These are phyloP conservation scores for Claviceps sorghi DNA, from an alignment of 2,329 filamentous ascomycete genomes.

Conservation along the genomic window DNA sequence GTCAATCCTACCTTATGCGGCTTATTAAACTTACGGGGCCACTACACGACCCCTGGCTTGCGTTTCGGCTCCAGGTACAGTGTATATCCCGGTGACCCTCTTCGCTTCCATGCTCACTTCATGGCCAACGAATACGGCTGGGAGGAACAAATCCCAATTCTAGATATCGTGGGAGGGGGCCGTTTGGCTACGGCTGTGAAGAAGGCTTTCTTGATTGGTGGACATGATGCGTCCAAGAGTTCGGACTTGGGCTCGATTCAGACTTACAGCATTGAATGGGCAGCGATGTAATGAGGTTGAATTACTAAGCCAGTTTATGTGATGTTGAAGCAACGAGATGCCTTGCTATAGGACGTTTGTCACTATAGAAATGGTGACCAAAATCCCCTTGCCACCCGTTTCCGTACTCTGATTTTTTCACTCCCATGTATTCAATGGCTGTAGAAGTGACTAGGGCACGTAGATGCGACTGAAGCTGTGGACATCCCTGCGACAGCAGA, in stretches of 20 bases:
- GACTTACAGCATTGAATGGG: slow-evolving; percentile 85
- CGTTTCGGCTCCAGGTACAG: slow-evolving; percentile 91
- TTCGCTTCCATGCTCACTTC: slow-evolving; percentile 93
- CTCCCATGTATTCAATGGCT: background rate
- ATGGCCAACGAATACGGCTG: slow-evolving; percentile 72
- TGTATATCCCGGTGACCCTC: slow-evolving; percentile 85
- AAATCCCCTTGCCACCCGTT: no score
- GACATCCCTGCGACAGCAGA: slow-evolving; percentile 82
- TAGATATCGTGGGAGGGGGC: slow-evolving; percentile 76
- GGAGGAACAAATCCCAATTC: slow-evolving; percentile 71
- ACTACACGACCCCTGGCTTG: slow-evolving; percentile 81
- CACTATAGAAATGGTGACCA: background rate
- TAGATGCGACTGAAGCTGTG: slow-evolving; percentile 82
- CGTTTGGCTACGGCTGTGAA: slow-evolving; percentile 88
- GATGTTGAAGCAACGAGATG: background rate
- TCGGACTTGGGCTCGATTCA: slow-evolving; percentile 34
- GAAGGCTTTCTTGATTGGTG: slow-evolving; percentile 83
- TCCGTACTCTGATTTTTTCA: no score
- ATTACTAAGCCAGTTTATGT: background rate
- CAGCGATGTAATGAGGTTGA: slow-evolving; percentile 62
- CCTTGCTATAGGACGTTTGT: background rate
- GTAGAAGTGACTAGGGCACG: slow-evolving; percentile 41
- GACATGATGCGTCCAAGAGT: slow-evolving; percentile 30
- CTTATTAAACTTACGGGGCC: slow-evolving; percentile 63
- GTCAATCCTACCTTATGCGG: slow-evolving; percentile 48